These are phyloP conservation scores for Backusella australiensis DNA, from an alignment of 192 early-diverging fungal species.

Conservation along the genomic window DNA sequence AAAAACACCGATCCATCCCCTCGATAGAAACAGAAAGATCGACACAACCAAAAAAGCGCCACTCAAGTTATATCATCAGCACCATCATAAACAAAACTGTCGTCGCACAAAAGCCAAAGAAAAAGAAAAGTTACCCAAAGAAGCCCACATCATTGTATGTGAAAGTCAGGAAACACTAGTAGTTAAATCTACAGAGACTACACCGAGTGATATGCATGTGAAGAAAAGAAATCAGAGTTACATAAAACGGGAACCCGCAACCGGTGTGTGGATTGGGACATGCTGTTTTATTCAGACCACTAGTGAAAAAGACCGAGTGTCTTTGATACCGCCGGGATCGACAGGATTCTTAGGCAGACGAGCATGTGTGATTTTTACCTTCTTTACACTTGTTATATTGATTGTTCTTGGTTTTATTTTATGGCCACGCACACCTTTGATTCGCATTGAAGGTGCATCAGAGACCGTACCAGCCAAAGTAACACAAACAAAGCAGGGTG, in stretches of 20 bases:
- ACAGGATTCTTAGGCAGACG: neutral
- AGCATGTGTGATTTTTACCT: conserved; percentile 7
- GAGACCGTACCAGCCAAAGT: conserved; percentile 2
- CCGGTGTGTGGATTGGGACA: neutral
- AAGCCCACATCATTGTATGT: neutral
- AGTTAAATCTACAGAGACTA: neutral
- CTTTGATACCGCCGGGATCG: neutral
- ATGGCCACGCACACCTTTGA: conserved; percentile 24
- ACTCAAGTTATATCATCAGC: neutral
- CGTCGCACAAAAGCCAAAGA: neutral
- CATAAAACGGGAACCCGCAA: neutral
- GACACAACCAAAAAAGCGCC: neutral
- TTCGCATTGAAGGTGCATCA: conserved; percentile 19
- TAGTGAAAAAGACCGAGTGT: neutral
- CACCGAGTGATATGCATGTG: neutral
- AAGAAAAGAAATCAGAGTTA: neutral
- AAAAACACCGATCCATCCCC: neutral
- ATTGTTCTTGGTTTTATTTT: conserved; percentile 7
- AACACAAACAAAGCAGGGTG: conserved; percentile 11
- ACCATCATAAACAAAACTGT: neutral
- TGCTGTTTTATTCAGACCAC: neutral
- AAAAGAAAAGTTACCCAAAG: neutral
- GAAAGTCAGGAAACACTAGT: neutral
- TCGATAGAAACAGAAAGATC: neutral
- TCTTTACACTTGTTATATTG: neutral